Conservation (phyloP, 257 asterid species). For the Nicotiana obtusifolia region DNA sequence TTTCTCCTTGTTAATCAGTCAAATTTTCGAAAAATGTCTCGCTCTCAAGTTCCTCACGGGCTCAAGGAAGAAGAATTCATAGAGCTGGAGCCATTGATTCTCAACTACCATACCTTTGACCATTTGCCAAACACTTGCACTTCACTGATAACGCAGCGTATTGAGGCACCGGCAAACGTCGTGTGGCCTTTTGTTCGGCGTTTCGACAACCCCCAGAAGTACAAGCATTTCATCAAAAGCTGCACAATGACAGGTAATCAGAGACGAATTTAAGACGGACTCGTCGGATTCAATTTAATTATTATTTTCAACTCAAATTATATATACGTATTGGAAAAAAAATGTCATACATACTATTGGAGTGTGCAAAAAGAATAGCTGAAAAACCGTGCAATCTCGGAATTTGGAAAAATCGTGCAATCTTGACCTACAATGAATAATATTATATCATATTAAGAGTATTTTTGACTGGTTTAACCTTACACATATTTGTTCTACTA, state of each 20-base stretch:
- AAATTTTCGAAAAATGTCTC: not conserved
- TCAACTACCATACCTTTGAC: slow-evolving; percentile 53
- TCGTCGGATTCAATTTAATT: too few relatives aligned
- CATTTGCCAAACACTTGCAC: slow-evolving; percentile 64
- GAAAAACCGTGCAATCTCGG: too few relatives aligned
- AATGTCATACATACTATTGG: too few relatives aligned
- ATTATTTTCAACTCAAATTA: too few relatives aligned
- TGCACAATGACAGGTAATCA: slow-evolving; percentile 36
- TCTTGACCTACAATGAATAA: too few relatives aligned
- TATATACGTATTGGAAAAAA: too few relatives aligned
- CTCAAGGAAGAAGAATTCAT: slow-evolving; percentile 51
- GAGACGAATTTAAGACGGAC: not conserved
- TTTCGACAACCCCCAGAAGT: slow-evolving; percentile 77
- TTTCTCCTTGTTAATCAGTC: not conserved
- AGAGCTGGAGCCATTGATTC: slow-evolving; percentile 42
- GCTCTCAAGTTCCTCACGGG: slow-evolving; percentile 34
- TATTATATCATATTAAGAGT: too few relatives aligned
- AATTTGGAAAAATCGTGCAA: too few relatives aligned
- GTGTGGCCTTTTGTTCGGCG: slow-evolving; percentile 83
- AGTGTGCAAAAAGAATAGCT: too few relatives aligned
- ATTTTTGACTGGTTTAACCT: too few relatives aligned
- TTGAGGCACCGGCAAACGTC: slow-evolving; percentile 63
- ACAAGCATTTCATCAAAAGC: slow-evolving; percentile 94
- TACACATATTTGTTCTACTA: too few relatives aligned
- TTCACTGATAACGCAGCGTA: slow-evolving; percentile 58